Evolutionary conservation across 441 rosid species (phyloP).

Genomic region (Syzygium syzygioides): DNA sequence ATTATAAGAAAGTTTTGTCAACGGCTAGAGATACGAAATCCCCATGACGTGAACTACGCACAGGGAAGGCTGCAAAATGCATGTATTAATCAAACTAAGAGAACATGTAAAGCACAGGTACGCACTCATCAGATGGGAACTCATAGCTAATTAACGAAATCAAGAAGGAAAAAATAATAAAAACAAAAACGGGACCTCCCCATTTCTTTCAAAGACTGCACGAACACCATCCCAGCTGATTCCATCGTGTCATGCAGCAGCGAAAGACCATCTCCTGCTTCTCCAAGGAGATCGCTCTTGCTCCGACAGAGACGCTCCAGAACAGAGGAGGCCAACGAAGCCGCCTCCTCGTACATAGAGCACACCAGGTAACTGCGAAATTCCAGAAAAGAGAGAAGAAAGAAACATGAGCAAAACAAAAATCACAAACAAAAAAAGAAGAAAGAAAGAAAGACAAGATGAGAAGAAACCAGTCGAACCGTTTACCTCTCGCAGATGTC

Average conservation of each 20-base stretch:
- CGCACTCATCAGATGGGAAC: neutral
- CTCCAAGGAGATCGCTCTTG: constrained; percentile 3
- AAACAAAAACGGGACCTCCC: constrained; percentile 31
- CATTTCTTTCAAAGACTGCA: constrained; percentile 69
- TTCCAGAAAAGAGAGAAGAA: neutral
- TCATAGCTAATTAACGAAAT: neutral
- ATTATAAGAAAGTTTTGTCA: neutral
- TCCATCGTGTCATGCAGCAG: constrained; percentile 45
- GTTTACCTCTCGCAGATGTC: constrained; percentile 65
- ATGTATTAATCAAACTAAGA: neutral
- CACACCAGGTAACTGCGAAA: constrained; percentile 60
- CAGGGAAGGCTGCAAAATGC: neutral
- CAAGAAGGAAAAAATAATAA: neutral
- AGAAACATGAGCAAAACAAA: neutral
- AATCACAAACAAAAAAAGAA: neutral
- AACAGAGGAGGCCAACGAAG: constrained; percentile 45
- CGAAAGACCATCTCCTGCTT: constrained; percentile 9
- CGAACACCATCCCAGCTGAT: constrained; percentile 77
- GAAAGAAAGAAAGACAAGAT: neutral
- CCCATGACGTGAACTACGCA: neutral
- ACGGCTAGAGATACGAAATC: neutral
- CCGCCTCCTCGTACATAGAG: constrained; percentile 73
- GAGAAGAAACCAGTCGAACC: neutral
- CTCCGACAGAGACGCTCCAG: constrained; percentile 22
- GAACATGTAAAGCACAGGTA: neutral